Evolutionary conservation across 2,329 filamentous ascomycete species (phyloP), one percentile per base, ranked within the genome.

Genomic region (Cordyceps farinosa): DNA sequence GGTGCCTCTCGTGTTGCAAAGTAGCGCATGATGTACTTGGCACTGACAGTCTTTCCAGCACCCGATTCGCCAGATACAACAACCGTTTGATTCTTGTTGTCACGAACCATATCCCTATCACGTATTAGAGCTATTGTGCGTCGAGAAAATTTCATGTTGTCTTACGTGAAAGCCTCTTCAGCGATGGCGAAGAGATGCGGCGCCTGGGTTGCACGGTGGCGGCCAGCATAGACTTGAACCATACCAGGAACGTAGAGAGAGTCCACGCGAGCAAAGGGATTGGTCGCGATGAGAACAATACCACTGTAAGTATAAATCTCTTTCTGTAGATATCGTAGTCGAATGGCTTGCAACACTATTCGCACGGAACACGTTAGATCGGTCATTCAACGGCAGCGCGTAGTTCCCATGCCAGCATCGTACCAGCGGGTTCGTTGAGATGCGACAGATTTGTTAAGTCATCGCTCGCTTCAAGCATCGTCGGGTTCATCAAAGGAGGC

Each of bases 291-390:
- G 70, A 99, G 84, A 68, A 99, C 95, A 73, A 99, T 98, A 74
- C 95, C 95, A 75, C 92, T 97, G 82, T 99, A 99, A 73, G 95
- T 99, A 83, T 99, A 99, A 72, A 99, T 99, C 77, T 99, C 95
- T 79, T 98, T 98, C 77, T 99, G 95, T 67, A 91, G 85, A 80
- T 99, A 99, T 76, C 95, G 91, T 74, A 99, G 85, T 75, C 93
- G 92, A 77, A 99, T 99, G 62, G 95, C 95, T 83, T 99, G 95
- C 67, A 99, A 82, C 66, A 99, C 96, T 96, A 76, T 70, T 65
- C 36, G 40, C 42, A 32, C 27, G 52, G 63, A 56, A 50, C 52
- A 59, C 64, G 63, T 74, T 66, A 73, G 70, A 62, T 63, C 56
- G 64, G 61, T 51, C 55, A 15, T 53, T 61, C 17, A 47, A 53